Conservation (phyloP, 129 eudicot genomes). For the Arctium lappa region DNA sequence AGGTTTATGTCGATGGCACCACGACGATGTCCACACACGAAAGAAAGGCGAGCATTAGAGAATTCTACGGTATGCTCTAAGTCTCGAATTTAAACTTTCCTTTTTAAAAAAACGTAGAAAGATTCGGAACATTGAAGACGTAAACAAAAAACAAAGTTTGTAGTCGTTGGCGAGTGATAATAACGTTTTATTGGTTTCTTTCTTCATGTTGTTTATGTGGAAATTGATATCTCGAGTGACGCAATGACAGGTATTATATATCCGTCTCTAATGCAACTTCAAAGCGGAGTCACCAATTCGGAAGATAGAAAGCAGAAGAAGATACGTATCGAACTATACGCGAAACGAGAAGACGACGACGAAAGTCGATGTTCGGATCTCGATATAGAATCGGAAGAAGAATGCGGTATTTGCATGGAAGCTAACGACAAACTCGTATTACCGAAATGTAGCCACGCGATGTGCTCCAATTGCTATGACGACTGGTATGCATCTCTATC, state of each 20-base stretch:
- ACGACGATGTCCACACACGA: constrained; percentile 89
- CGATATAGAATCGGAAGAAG: constrained; percentile 63
- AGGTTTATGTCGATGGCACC: constrained; percentile 96
- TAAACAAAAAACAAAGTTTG: background rate
- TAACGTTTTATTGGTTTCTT: background rate
- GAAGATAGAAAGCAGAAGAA: constrained; percentile 62
- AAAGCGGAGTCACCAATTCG: constrained; percentile 51
- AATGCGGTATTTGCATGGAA: constrained; percentile 83
- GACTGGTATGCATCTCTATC: constrained; percentile 45
- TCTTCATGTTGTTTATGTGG: background rate
- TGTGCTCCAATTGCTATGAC: constrained; percentile 65
- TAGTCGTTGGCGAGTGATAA: background rate
- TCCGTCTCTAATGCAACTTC: constrained; percentile 67
- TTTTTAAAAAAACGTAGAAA: background rate
- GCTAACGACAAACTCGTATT: constrained; percentile 57
- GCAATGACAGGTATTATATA: constrained; percentile 47
- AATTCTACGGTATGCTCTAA: constrained; percentile 61
- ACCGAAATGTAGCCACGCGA: constrained; percentile 60
- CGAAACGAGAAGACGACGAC: constrained; percentile 39
- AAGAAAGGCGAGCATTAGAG: constrained; percentile 89
- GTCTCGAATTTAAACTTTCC: background rate
- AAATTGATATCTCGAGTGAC: background rate
- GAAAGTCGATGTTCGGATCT: constrained; percentile 33
- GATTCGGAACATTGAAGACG: background rate
- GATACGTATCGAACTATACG: constrained; percentile 41